Percentiles rank a stretch among this genome's conserved stretches.
Evolutionary conservation across 2,329 filamentous ascomycete species (phyloP).

Genomic region (Fusarium liriodendri): DNA sequence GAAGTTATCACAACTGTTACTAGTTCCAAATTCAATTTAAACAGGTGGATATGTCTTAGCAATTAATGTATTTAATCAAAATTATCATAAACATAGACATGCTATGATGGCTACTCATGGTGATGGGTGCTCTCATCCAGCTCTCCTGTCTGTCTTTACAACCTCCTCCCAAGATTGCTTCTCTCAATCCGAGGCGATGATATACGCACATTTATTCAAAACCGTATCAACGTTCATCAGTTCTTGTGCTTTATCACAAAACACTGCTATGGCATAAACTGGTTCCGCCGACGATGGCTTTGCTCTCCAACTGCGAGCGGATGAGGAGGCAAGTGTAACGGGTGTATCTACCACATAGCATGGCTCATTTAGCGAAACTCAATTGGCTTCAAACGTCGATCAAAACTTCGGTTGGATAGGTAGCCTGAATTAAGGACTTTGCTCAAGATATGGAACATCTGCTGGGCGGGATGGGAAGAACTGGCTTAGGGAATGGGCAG

Average conservation of each 20-base stretch:
- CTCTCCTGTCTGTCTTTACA: too few species aligned
- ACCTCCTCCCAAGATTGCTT: conserved; percentile 18
- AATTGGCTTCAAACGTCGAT: conserved; percentile 51
- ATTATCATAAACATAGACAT: conserved; percentile 36
- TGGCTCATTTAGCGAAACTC: conserved; percentile 48
- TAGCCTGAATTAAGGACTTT: conserved; percentile 51
- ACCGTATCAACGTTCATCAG: too few species aligned
- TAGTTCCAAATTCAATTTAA: conserved; percentile 43
- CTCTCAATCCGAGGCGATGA: conserved; percentile 38
- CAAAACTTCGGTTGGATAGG: conserved; percentile 47
- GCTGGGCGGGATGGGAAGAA: conserved; percentile 32
- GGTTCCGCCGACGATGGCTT: conserved; percentile 48
- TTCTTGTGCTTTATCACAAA: too few species aligned
- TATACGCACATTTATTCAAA: too few species aligned
- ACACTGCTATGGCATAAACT: conserved; percentile 45
- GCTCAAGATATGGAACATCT: conserved; percentile 37
- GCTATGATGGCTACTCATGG: conserved; percentile 39
- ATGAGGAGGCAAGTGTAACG: conserved; percentile 46
- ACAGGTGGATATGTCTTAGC: too few species aligned
- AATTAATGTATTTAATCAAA: too few species aligned
- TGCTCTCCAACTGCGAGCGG: conserved; percentile 49
- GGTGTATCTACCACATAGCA: conserved; percentile 49
- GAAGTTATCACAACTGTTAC: conserved; percentile 48
- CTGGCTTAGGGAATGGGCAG: not conserved
- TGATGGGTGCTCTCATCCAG: conserved; percentile 48